phyloP scores from a whole-genome alignment of 306 rosid species.

The Acmispon strigosus region DNA sequence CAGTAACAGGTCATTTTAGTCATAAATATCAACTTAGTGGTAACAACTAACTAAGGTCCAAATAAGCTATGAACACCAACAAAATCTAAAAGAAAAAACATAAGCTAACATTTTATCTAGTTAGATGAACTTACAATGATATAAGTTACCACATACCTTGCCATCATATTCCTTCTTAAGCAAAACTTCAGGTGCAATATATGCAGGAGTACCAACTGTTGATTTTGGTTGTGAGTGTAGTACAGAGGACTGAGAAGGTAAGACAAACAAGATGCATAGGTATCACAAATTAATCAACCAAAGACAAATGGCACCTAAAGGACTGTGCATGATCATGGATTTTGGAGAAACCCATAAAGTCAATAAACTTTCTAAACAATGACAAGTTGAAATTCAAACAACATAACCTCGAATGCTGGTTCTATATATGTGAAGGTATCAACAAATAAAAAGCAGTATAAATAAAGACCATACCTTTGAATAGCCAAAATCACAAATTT shows the following conservation, averaged over 20 bases:
- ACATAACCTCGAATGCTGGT: background rate
- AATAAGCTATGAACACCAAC: background rate
- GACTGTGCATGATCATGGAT: background rate
- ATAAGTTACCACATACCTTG: constrained; percentile 51
- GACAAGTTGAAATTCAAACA: background rate
- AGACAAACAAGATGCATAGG: constrained; percentile 23
- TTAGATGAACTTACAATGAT: background rate
- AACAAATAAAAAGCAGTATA: background rate
- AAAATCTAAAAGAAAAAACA: background rate
- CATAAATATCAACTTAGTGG: background rate
- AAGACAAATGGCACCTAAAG: background rate
- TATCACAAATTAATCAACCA: background rate
- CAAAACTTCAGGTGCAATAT: constrained; percentile 93
- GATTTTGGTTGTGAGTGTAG: constrained; percentile 97
- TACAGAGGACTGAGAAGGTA: constrained; percentile 68
- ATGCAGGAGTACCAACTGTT: constrained; percentile 96
- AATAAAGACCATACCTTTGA: constrained; percentile 56
- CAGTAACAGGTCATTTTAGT: background rate
- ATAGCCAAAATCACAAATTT: constrained; percentile 93
- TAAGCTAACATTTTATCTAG: background rate
- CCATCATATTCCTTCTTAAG: constrained; percentile 98
- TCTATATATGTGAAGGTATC: background rate
- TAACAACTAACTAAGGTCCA: background rate
- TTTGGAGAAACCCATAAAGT: background rate
- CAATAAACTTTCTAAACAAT: background rate